phyloP scores from a whole-genome alignment of 2,329 filamentous ascomycete species.

The Cercospora berteroae region DNA sequence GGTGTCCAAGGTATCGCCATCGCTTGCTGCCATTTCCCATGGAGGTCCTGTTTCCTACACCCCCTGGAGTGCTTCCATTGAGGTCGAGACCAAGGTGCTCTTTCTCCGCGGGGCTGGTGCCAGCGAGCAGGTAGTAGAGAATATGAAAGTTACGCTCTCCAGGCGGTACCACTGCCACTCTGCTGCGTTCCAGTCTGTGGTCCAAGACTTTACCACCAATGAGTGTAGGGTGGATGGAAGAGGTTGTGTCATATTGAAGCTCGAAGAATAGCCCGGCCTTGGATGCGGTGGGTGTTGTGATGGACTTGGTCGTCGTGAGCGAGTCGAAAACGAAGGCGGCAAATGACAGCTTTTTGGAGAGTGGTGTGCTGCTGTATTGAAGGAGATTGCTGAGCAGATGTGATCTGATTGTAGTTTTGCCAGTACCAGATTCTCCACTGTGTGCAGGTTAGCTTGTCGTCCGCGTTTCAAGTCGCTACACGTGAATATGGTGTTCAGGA shows the following conservation, averaged over 20 bases:
- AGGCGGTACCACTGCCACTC: conserved; percentile 87
- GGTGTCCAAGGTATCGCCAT: conserved; percentile 95
- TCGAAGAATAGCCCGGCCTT: conserved; percentile 96
- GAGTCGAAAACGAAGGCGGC: conserved; percentile 95
- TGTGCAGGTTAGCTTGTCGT: conserved; percentile 18
- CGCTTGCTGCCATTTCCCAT: conserved; percentile 64
- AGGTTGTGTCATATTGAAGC: conserved; percentile 90
- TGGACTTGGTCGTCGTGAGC: conserved; percentile 93
- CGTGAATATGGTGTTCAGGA: not conserved
- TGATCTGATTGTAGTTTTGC: conserved; percentile 90
- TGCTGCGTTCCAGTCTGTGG: conserved; percentile 86
- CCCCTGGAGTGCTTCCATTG: conserved; percentile 48
- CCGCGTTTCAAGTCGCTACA: not conserved
- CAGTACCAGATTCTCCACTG: conserved; percentile 92
- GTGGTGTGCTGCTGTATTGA: conserved; percentile 83
- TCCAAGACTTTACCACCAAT: conserved; percentile 94
- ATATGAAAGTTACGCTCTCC: conserved; percentile 96
- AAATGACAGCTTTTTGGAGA: conserved; percentile 89
- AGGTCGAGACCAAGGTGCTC: conserved; percentile 69
- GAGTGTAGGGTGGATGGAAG: conserved; percentile 77
- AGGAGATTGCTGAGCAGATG: conserved; percentile 84
- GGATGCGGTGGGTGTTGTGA: conserved; percentile 90
- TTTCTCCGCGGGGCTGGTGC: conserved; percentile 88
- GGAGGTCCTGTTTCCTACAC: conserved; percentile 56
- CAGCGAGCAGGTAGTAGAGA: conserved; percentile 90